phyloP scores from a whole-genome alignment of 108 stramenopile genomes.

The Cyclotella choctawhatcheeana region DNA sequence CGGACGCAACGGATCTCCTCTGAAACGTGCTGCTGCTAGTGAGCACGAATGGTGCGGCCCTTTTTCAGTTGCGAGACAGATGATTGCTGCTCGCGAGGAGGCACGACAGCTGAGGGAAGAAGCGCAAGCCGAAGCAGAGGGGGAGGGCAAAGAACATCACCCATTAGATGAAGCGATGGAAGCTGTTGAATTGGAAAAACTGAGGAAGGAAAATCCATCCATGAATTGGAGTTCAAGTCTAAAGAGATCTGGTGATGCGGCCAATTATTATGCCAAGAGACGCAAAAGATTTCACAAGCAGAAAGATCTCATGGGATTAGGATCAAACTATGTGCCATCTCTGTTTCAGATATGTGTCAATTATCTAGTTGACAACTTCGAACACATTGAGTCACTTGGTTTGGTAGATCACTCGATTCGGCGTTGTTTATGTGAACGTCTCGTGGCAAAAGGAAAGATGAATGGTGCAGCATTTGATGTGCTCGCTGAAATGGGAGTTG shows the following conservation, averaged over 20 bases:
- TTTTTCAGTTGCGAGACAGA: constrained; percentile 82
- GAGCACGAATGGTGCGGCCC: constrained; percentile 79
- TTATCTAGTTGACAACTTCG: constrained; percentile 76
- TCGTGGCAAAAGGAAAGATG: constrained; percentile 66
- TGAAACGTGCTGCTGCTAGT: constrained; percentile 1
- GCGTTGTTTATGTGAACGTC: constrained; percentile 58
- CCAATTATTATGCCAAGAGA: constrained; percentile 67
- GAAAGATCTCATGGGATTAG: constrained; percentile 28
- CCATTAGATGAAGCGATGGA: constrained; percentile 76
- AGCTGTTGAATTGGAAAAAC: constrained; percentile 33
- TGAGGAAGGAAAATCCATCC: constrained; percentile 49
- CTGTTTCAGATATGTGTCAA: constrained; percentile 72
- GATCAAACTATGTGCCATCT: constrained; percentile 51
- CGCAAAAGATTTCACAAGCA: constrained; percentile 57
- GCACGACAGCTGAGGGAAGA: constrained; percentile 59
- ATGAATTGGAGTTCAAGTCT: constrained; percentile 47
- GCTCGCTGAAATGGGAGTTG: constrained; percentile 67
- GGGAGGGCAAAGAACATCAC: constrained; percentile 55
- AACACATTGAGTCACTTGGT: constrained; percentile 75
- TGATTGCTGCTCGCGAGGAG: constrained; percentile 83
- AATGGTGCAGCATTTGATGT: constrained; percentile 77
- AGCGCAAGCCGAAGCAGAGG: constrained; percentile 51
- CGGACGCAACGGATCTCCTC: constrained; percentile 23
- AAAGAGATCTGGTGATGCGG: constrained; percentile 2
- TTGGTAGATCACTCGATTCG: constrained; percentile 70